Evolutionary conservation across 176 grass and related monocot genomes (phyloP).

Genomic region (Ensete ventricosum): DNA sequence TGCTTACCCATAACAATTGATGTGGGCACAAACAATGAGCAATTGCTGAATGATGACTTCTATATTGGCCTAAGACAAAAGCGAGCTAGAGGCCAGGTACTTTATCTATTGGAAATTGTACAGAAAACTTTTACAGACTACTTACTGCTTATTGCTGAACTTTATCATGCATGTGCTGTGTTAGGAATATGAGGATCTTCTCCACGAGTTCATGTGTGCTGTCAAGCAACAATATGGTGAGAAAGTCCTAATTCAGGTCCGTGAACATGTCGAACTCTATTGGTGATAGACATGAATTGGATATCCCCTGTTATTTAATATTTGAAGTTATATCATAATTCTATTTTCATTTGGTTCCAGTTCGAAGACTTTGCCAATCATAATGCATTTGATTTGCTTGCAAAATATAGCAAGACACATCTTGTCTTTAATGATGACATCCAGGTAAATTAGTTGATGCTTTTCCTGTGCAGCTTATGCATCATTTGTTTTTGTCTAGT

Average conservation of each 20-base stretch:
- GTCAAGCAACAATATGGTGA: slow-evolving; percentile 90
- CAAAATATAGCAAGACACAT: slow-evolving; percentile 91
- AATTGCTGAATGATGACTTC: slow-evolving; percentile 82
- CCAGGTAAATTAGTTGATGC: slow-evolving; percentile 44
- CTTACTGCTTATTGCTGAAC: slow-evolving; percentile 20
- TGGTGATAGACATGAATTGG: slow-evolving; percentile 11
- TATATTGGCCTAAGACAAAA: slow-evolving; percentile 89
- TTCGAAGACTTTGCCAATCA: slow-evolving; percentile 99
- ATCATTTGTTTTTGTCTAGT: background rate
- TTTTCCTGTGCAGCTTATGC: background rate
- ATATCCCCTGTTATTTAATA: background rate
- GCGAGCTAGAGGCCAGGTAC: slow-evolving; percentile 80
- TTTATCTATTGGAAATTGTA: slow-evolving; percentile 3
- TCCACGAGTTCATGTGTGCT: slow-evolving; percentile 89
- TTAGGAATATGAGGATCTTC: slow-evolving; percentile 85
- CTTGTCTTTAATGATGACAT: slow-evolving; percentile 99
- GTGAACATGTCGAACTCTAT: background rate
- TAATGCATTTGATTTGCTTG: slow-evolving; percentile 94
- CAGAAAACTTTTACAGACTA: background rate
- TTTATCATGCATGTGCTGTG: slow-evolving; percentile 8
- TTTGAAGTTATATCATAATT: background rate
- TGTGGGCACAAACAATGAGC: slow-evolving; percentile 86
- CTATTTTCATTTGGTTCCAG: slow-evolving; percentile 26
- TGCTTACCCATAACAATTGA: slow-evolving; percentile 97
- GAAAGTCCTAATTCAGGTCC: slow-evolving; percentile 93